Evolutionary conservation across 768 basidiomycete species (phyloP), one percentile per base, ranked within the genome.

Genomic region (Tricholoma matsutake): DNA sequence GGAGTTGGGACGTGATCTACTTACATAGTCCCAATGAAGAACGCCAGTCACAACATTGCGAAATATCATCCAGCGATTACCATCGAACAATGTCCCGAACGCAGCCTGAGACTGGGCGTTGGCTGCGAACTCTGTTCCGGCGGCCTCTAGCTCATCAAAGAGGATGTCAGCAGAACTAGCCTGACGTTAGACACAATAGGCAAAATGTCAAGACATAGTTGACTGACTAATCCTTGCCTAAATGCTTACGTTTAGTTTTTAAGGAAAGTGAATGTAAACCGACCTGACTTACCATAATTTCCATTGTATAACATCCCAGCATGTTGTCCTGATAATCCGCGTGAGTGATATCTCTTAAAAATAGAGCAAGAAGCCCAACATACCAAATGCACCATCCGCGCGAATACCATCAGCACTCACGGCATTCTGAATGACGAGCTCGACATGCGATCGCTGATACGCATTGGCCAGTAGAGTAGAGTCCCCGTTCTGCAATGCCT

Each of bases 21-120:
- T 69, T 61, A 89, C 87, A 66, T 87, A 83, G 65, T 92, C 89
- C 86, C 87, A 92, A 67, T 89, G 87, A 52, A 86, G 69, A 9
- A 83, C 79, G 4, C 77, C 72, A 2, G 88, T 88, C 31, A 80
- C 54, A 7, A 76, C 72, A 67, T 91, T 89, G 6, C 75, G 72
- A 66, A 79, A 86, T 29, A 89, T 84, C 87, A 89, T 89, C 89
- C 89, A 91, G 51, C 75, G 73, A 61, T 86, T 76, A 0, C 84
- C 88, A 34, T 82, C 76, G 59, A 88, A 76, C 3, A 86, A 72
- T 8, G 78, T 81, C 7, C 78, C 81, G 56, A 89, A 80, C 0
- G 86, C 86, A 18, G 65, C 57, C 64, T 78, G 75, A n/a, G 81
- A 74, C 11, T 67, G 67, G 3, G 72, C 56, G 18, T 73, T 71